These are phyloP conservation scores for Coemansia sp. DNA, from an alignment of 192 early-diverging fungal genomes.

Conservation along the genomic window DNA sequence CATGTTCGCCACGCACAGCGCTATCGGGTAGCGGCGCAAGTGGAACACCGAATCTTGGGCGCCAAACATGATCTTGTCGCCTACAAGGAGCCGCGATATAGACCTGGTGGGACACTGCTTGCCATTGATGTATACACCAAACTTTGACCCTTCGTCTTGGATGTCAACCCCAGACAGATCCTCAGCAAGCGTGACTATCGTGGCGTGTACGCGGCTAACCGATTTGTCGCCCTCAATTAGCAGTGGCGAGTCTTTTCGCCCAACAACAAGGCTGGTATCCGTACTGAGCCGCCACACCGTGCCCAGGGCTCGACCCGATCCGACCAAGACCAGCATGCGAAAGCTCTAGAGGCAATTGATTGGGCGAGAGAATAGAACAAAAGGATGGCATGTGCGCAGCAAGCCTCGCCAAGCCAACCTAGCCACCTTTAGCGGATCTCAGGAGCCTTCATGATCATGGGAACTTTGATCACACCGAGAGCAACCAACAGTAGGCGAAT, in stretches of 20 bases:
- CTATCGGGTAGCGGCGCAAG: conserved; percentile 5
- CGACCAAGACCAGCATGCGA: conserved; percentile 36
- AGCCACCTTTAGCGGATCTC: neutral
- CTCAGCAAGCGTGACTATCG: conserved; percentile 3
- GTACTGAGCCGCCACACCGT: conserved; percentile 28
- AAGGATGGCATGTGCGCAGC: neutral
- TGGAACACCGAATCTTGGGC: conserved; percentile 35
- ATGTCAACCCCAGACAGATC: neutral
- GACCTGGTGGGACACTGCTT: conserved; percentile 7
- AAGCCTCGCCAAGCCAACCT: neutral
- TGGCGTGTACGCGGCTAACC: conserved; percentile 36
- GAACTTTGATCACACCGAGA: neutral
- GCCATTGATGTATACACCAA: conserved; percentile 43
- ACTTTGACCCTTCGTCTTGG: conserved; percentile 38
- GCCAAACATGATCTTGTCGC: conserved; percentile 38
- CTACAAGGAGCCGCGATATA: neutral
- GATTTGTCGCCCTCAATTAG: conserved; percentile 40
- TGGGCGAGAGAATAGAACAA: neutral
- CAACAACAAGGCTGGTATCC: conserved; percentile 12
- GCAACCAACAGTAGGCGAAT: neutral
- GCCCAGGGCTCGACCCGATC: conserved; percentile 27
- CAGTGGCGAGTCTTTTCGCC: conserved; percentile 31
- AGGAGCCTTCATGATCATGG: neutral
- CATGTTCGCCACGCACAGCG: conserved; percentile 27
- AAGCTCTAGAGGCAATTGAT: neutral